phyloP scores from a whole-genome alignment of 352 stramenopile genomes.

The Pythium vanterpoolii region DNA sequence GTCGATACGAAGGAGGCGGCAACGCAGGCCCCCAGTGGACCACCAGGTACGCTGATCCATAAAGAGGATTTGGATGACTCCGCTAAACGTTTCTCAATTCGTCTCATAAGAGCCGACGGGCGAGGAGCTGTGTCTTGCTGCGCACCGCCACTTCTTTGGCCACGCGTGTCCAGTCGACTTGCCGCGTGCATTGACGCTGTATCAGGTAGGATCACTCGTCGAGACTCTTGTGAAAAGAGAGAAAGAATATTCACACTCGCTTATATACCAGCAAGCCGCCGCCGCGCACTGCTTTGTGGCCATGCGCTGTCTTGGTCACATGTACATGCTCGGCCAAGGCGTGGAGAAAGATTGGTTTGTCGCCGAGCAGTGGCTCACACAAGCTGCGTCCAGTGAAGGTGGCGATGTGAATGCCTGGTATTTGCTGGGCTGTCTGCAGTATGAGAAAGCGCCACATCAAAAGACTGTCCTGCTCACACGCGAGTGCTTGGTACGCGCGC shows the following conservation, averaged over 20 bases:
- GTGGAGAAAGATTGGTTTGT: conserved; percentile 51
- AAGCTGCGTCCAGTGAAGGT: conserved; percentile 23
- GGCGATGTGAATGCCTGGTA: conserved; percentile 43
- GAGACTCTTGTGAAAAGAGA: too few relatives aligned
- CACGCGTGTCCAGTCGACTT: conserved; percentile 39
- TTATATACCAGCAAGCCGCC: conserved; percentile 42
- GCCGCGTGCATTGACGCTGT: conserved; percentile 43
- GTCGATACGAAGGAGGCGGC: neutral
- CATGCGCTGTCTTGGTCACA: conserved; percentile 63
- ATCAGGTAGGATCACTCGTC: conserved; percentile 40
- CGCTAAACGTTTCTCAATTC: neutral
- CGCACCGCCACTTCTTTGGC: conserved; percentile 63
- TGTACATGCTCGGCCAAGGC: conserved; percentile 43
- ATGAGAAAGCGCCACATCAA: conserved; percentile 40
- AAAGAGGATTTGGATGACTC: neutral
- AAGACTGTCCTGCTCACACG: conserved; percentile 30
- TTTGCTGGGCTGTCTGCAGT: conserved; percentile 48
- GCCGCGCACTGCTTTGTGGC: conserved; percentile 36
- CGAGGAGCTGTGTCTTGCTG: conserved; percentile 51
- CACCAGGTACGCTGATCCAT: neutral
- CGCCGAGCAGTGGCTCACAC: conserved; percentile 50
- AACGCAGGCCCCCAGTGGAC: neutral
- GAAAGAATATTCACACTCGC: neutral
- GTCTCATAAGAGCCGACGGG: conserved; percentile 2
- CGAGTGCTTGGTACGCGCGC: conserved; percentile 34